Conservation (phyloP, 1,139 yeast species). For the Saccharomyces hybrid region DNA sequence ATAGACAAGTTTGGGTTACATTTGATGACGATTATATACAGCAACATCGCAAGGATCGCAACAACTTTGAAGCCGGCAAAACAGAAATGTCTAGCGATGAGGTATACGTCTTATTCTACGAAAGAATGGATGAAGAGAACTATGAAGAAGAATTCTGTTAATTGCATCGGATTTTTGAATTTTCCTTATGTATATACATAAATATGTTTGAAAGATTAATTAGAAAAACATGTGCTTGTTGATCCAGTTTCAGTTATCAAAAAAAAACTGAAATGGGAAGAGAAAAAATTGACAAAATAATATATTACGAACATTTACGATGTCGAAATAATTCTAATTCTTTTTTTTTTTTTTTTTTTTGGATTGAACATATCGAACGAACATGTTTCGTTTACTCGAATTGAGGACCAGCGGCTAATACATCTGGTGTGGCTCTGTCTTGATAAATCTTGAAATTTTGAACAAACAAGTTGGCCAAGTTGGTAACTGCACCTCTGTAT, state of each 20-base stretch:
- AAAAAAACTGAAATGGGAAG: not conserved
- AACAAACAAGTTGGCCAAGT: constrained; percentile 69
- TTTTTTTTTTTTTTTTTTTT: not conserved
- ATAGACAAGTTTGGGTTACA: constrained; percentile 48
- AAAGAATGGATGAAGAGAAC: constrained; percentile 31
- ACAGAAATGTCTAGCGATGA: constrained; percentile 44
- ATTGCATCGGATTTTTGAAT: not conserved
- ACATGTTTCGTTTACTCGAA: constrained; percentile 6
- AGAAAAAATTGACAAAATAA: not conserved
- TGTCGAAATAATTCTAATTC: not conserved
- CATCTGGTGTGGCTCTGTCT: constrained; percentile 78
- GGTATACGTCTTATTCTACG: constrained; percentile 63
- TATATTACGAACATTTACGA: not conserved
- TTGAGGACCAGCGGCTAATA: constrained; percentile 85
- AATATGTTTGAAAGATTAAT: constrained; percentile 9
- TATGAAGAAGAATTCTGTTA: not conserved
- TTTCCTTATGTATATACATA: not conserved
- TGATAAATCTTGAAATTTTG: constrained; percentile 85
- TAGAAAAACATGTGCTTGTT: not conserved
- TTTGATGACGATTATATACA: constrained; percentile 60
- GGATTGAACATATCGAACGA: not conserved
- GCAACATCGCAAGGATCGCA: constrained; percentile 37
- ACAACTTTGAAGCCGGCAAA: constrained; percentile 35
- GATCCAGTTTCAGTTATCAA: not conserved
- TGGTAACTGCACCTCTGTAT: constrained; percentile 61